These are phyloP conservation scores for Fusarium sp. DNA, from an alignment of 2,329 filamentous ascomycete genomes.

Conservation along the genomic window DNA sequence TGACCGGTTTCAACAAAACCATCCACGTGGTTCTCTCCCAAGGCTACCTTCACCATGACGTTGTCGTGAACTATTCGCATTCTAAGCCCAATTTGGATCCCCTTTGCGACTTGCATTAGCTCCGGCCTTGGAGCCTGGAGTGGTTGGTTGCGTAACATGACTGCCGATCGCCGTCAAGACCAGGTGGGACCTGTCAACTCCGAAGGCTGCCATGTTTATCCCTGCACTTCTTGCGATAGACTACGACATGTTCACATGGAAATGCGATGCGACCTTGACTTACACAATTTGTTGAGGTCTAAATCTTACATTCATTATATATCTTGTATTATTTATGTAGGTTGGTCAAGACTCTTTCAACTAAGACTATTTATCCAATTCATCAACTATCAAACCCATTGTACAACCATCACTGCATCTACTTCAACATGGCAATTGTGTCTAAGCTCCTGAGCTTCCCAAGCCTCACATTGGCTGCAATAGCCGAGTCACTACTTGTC, in stretches of 20 bases:
- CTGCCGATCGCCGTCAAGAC: slow-evolving; percentile 8
- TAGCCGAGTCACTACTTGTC: slow-evolving; percentile 43
- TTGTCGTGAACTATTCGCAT: slow-evolving; percentile 33
- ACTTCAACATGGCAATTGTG: slow-evolving; percentile 22
- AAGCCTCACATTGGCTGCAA: slow-evolving; percentile 30
- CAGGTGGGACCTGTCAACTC: background rate
- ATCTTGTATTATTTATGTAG: background rate
- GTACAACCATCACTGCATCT: background rate
- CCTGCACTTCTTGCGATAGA: background rate
- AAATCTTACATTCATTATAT: background rate
- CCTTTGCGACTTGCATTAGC: slow-evolving; percentile 35
- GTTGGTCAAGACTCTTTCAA: background rate
- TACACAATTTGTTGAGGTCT: background rate
- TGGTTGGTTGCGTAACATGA: slow-evolving; percentile 7
- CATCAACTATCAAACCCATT: background rate
- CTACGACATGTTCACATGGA: background rate
- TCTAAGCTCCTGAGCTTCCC: slow-evolving; percentile 32
- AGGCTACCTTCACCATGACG: background rate
- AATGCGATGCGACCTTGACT: background rate
- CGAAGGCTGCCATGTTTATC: background rate
- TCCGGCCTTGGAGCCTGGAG: slow-evolving; percentile 20
- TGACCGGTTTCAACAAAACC: background rate
- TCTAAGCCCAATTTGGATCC: slow-evolving; percentile 38
- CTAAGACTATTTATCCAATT: background rate
- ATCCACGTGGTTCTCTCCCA: background rate